A percentile compares a stretch with the other conserved stretches of the same genome.
phyloP scores from a whole-genome alignment of 148 eudicot species.

The Chenopodium album region DNA sequence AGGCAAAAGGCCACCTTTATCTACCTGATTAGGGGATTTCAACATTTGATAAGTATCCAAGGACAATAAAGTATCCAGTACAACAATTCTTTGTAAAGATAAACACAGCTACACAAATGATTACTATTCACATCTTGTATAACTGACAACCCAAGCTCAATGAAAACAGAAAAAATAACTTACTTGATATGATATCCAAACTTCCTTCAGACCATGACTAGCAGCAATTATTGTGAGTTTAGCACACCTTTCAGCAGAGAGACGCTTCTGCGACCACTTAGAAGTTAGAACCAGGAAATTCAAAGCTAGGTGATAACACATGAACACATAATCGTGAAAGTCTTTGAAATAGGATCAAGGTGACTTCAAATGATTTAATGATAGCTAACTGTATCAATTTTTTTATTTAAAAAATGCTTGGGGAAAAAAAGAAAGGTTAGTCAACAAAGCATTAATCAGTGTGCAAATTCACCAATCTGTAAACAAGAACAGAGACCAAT shows the following conservation, averaged over 20 bases:
- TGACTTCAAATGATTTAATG: not conserved
- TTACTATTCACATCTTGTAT: not conserved
- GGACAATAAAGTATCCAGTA: not conserved
- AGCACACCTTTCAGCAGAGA: constrained; percentile 85
- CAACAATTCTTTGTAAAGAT: not conserved
- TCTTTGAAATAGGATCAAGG: constrained; percentile 2
- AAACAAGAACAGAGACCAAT: not conserved
- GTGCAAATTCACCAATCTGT: not conserved
- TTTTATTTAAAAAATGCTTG: not conserved
- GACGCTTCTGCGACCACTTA: constrained; percentile 57
- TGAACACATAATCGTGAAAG: constrained; percentile 6
- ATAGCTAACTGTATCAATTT: not conserved
- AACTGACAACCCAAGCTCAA: not conserved
- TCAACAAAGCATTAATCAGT: not conserved
- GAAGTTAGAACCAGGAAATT: not conserved
- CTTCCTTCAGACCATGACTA: constrained; percentile 91
- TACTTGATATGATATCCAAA: constrained; percentile 97
- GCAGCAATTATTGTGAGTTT: constrained; percentile 87
- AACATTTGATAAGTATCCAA: not conserved
- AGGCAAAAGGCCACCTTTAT: not conserved
- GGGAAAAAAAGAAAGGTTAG: not conserved
- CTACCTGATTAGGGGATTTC: not conserved
- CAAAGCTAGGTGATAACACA: not conserved
- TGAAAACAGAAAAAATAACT: not conserved
- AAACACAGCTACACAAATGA: not conserved